Conservation (phyloP, 2,329 filamentous ascomycete genomes). For the Helotiales sp. region DNA sequence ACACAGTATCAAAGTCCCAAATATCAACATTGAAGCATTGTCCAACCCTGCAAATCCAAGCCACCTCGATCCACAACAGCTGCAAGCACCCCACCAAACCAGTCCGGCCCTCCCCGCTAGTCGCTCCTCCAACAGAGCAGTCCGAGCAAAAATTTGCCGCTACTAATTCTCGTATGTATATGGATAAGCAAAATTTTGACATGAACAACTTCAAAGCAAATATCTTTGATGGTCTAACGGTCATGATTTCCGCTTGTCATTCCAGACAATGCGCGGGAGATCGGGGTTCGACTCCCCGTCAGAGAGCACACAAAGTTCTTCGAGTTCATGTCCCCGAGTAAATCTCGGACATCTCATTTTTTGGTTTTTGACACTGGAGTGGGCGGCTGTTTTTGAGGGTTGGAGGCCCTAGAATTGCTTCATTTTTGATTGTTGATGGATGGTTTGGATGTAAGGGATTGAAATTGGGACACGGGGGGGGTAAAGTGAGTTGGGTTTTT, state of each 20-base stretch:
- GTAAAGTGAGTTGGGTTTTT: neutral
- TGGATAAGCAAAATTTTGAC: neutral
- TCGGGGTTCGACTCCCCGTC: constrained; percentile 36
- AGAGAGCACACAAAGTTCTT: constrained; percentile 23
- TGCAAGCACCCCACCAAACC: neutral
- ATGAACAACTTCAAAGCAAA: constrained; percentile 3
- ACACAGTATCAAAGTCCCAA: neutral
- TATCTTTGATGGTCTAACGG: constrained; percentile 46
- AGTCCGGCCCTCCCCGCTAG: neutral
- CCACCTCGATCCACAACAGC: neutral
- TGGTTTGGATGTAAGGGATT: too few relatives aligned
- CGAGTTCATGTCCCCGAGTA: constrained; percentile 28
- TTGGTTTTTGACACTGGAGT: too few relatives aligned
- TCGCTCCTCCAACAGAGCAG: neutral
- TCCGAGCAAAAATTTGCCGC: neutral
- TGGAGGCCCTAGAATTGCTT: too few relatives aligned
- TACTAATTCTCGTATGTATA: neutral
- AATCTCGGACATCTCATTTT: constrained; percentile 12
- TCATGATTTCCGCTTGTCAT: constrained; percentile 48
- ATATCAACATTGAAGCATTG: neutral
- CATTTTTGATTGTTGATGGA: too few relatives aligned
- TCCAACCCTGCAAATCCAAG: too few relatives aligned
- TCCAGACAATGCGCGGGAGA: constrained; percentile 29
- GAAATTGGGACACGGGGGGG: neutral
- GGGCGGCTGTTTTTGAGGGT: too few relatives aligned